Evolutionary conservation across 148 eudicot genomes (phyloP), one percentile per base, ranked within the genome.

Genomic region (Chenopodium formosanum): DNA sequence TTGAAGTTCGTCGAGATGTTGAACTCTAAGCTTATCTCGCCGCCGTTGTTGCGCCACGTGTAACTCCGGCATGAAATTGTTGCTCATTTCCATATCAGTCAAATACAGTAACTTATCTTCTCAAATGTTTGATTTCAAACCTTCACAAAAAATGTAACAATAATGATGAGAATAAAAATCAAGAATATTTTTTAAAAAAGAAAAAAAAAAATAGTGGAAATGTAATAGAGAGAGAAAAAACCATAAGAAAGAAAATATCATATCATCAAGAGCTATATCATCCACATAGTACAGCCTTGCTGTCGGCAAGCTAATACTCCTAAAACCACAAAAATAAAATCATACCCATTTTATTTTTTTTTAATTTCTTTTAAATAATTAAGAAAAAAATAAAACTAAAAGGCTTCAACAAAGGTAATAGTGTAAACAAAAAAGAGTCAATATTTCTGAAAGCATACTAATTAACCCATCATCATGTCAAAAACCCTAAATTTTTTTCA

Each of bases 31-130:
- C 85, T 90, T 90, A 47, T 86, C 89, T 37, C 91, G 84, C 75
- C 92, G 84, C 72, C 89, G 84, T 85, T 90, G 92, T 60, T 90
- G 92, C 34, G 92, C 89, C 77, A 90, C 89, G 83, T 90, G 86
- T n/a, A 86, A 50, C 72, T 82, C 85, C 40, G 80, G 80, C 13
- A 75, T 22, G 19, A 69, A 60, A 48, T 71, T 69, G 78, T 72
- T 79, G 70, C 80, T 79, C 86, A 84, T 84, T 50, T 84, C 86
- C 86, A 83, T 83, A 4, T 44, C 73, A 60, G 32, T 34, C 12
- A 50, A 3, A 56, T 27, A 34, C 3, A 34, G 5, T 6, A 40
- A 40, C 7, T 40, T 1, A 40, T 40, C 44, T 40, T 40, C 44
- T 40, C 44, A 40, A 40, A 40, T 40, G 44, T 40, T 40, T 40